Percentiles rank a stretch among this genome's conserved stretches.
phyloP scores from a whole-genome alignment of 371 early-diverging fungal genomes.

The Cokeromyces recurvatus region DNA sequence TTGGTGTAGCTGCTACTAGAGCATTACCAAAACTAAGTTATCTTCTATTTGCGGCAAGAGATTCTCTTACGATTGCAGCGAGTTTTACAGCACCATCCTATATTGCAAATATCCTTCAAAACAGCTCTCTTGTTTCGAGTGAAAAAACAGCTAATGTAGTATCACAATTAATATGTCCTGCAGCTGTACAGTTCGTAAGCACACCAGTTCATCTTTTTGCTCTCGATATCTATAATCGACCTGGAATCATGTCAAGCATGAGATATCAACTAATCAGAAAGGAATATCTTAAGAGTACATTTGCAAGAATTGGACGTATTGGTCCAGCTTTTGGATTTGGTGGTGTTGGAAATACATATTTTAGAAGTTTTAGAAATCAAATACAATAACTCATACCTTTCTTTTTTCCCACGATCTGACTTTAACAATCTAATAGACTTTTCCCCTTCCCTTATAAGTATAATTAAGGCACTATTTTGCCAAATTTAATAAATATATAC shows the following conservation, averaged over 20 bases:
- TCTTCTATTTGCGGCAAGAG: constrained; percentile 53
- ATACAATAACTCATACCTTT: no score
- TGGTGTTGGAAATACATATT: constrained; percentile 55
- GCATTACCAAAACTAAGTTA: constrained; percentile 50
- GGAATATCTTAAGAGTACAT: constrained; percentile 52
- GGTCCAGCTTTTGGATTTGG: constrained; percentile 72
- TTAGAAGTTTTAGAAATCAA: constrained; percentile 17
- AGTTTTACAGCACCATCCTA: constrained; percentile 61
- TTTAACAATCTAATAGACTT: no score
- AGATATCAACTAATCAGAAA: constrained; percentile 34
- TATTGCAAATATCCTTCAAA: constrained; percentile 26
- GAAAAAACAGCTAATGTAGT: constrained; percentile 28
- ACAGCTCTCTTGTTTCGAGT: constrained; percentile 2
- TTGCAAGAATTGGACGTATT: constrained; percentile 60
- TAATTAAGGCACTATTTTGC: no score
- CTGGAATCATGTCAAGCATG: constrained; percentile 19
- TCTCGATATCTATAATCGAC: constrained; percentile 59
- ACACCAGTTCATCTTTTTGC: constrained; percentile 61
- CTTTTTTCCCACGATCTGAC: no score
- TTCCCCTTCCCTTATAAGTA: no score
- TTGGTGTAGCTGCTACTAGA: constrained; percentile 42
- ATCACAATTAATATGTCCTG: constrained; percentile 54
- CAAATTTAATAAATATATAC: no score
- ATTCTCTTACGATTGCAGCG: constrained; percentile 61
- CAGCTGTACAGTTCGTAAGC: constrained; percentile 49